Conservation (phyloP, 2,329 filamentous ascomycete species). For the Podosphaera aphanis region DNA sequence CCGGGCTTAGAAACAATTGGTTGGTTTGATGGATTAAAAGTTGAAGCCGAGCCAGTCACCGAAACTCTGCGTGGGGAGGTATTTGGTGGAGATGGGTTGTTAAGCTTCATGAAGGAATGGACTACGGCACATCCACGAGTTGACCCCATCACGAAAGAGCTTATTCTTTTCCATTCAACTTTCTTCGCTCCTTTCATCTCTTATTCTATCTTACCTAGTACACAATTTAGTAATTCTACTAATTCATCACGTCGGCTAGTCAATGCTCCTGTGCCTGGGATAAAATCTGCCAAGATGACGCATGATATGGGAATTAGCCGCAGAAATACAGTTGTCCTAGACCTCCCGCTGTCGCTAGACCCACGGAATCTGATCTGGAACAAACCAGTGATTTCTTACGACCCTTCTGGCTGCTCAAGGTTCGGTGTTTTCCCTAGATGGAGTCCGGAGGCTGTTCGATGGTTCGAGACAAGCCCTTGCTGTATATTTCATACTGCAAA, state of each 20-base stretch:
- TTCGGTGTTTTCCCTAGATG: constrained; percentile 46
- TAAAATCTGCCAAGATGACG: constrained; percentile 47
- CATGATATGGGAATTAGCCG: constrained; percentile 50
- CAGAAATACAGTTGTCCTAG: constrained; percentile 40
- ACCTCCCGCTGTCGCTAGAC: constrained; percentile 42
- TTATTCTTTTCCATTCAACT: constrained; percentile 43
- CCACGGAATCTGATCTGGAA: constrained; percentile 34
- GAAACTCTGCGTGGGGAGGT: constrained; percentile 21
- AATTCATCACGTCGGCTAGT: constrained; percentile 16
- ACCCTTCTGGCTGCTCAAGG: constrained; percentile 30
- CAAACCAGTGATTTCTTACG: constrained; percentile 33
- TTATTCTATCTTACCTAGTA: constrained; percentile 33
- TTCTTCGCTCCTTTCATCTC: constrained; percentile 42
- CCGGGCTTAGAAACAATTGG: constrained; percentile 43
- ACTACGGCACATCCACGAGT: constrained; percentile 47
- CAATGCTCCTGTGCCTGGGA: constrained; percentile 33
- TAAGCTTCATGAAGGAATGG: constrained; percentile 45
- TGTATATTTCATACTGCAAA: constrained; percentile 53
- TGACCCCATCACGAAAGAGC: constrained; percentile 38
- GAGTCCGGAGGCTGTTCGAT: constrained; percentile 30
- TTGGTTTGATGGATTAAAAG: constrained; percentile 39
- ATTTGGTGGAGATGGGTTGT: constrained; percentile 30
- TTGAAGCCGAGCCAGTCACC: constrained; percentile 24
- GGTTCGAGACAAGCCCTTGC: constrained; percentile 45
- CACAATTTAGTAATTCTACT: constrained; percentile 11